Evolutionary conservation across 225 moss, liverwort and hornwort genomes (phyloP).

Genomic region (Antitrichia curtipendula): DNA sequence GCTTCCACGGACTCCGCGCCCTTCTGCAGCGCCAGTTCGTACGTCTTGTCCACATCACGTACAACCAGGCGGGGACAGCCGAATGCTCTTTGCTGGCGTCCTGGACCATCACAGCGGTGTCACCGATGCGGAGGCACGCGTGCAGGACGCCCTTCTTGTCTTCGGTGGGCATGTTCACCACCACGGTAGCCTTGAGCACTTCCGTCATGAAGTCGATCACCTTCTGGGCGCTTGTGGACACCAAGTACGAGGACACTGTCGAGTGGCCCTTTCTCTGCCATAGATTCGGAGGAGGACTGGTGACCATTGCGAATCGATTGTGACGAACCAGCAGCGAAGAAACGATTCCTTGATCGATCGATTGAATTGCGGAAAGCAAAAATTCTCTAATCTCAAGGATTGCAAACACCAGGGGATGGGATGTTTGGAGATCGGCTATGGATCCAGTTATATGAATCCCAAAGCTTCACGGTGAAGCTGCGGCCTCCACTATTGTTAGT

Average conservation of each 20-base stretch:
- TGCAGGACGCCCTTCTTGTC: not conserved
- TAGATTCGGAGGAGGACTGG: not conserved
- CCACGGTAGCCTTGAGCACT: not conserved
- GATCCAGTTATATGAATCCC: not conserved
- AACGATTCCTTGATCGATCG: not conserved
- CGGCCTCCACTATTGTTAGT: not conserved
- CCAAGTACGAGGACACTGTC: not conserved
- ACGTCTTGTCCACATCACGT: conserved; percentile 31
- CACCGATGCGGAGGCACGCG: conserved; percentile 1
- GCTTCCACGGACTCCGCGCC: not conserved
- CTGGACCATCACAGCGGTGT: conserved; percentile 1
- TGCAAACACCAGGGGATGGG: not conserved
- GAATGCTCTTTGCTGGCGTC: not conserved
- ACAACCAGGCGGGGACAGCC: not conserved
- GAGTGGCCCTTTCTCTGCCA: conserved; percentile 5
- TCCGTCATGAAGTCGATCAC: conserved; percentile 17
- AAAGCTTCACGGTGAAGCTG: not conserved
- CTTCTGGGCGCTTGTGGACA: conserved; percentile 9
- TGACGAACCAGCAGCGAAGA: not conserved
- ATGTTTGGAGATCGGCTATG: no score
- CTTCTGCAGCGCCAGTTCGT: conserved; percentile 7
- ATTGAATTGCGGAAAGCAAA: not conserved
- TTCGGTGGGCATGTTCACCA: not conserved
- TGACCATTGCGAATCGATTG: not conserved
- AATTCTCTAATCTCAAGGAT: not conserved